Evolutionary conservation across 805 yeast species (phyloP).

Genomic region (Teunomyces panamensis): DNA sequence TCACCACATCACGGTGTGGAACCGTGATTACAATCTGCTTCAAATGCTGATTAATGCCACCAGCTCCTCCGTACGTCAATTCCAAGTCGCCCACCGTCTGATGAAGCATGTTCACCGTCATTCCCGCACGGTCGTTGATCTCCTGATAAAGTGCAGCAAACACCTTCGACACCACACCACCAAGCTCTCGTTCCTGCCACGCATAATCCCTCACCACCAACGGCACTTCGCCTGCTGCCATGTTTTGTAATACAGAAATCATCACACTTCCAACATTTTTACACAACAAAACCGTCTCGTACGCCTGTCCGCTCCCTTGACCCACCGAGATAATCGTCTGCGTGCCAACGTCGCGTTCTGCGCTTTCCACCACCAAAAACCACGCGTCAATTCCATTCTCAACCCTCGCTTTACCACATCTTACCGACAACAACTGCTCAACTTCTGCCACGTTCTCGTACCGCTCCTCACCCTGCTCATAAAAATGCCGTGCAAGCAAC

Average conservation of each 20-base stretch:
- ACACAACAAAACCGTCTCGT: conserved; percentile 6
- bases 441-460: conserved; percentile 8
- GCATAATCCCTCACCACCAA: conserved; percentile 10
- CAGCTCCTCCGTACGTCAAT: conserved; percentile 7
- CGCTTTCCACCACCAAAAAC: conserved; percentile 9
- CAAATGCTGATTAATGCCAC: conserved; percentile 14
- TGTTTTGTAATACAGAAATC: conserved; percentile 6
- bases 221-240: conserved; percentile 6
- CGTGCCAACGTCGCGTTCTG: conserved; percentile 6
- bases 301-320: background rate
- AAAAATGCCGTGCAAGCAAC: conserved; percentile 6
- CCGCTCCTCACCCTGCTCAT: conserved; percentile 6
- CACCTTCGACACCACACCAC: background rate
- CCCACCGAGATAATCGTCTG: conserved; percentile 9
- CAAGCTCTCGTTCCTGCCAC: conserved; percentile 3
- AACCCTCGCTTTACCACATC: background rate
- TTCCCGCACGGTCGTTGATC: background rate
- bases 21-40: conserved; percentile 21
- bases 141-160: background rate
- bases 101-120: background rate
- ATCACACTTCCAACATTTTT: conserved; percentile 1
- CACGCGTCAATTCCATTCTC: conserved; percentile 1
- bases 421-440: conserved; percentile 3
- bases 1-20: conserved; percentile 17
- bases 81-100: conserved; percentile 10